phyloP scores from a whole-genome alignment of 352 stramenopile genomes.

The Phytophthora megakarya region DNA sequence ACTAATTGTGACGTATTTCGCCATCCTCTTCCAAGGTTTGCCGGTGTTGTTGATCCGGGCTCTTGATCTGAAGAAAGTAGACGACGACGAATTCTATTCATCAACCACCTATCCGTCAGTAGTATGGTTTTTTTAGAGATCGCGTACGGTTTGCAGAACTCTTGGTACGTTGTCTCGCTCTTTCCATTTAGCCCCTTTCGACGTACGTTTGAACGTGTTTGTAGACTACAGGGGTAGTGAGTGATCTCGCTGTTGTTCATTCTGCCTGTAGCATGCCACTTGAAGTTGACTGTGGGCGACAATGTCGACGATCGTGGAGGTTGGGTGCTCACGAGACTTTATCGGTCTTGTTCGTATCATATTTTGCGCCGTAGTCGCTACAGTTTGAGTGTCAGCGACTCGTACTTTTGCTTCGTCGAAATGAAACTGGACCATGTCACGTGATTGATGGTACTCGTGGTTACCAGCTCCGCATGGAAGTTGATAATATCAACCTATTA shows the following conservation, averaged over 20 bases:
- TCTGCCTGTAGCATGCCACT: constrained; percentile 50
- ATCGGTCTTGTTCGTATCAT: constrained; percentile 39
- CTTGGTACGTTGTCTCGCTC: constrained; percentile 27
- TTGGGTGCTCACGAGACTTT: constrained; percentile 34
- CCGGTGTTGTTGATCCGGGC: constrained; percentile 44
- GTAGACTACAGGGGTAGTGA: constrained; percentile 40
- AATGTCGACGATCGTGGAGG: constrained; percentile 24
- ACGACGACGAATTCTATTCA: constrained; percentile 11
- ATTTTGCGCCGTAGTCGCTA: constrained; percentile 38
- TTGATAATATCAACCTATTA: no score
- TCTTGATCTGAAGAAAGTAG: constrained; percentile 39
- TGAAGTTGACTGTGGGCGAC: constrained; percentile 41
- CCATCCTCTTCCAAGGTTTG: constrained; percentile 49
- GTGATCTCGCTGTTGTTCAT: constrained; percentile 58
- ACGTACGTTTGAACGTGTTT: not conserved
- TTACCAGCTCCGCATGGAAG: no score
- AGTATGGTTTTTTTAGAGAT: constrained; percentile 37
- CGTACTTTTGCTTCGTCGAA: not conserved
- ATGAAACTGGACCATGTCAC: no score
- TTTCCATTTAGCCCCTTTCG: not conserved
- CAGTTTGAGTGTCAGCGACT: constrained; percentile 21
- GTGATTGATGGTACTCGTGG: no score
- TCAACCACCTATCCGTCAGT: constrained; percentile 16
- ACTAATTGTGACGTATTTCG: constrained; percentile 47
- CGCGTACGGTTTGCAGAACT: constrained; percentile 43